Evolutionary conservation across 192 early-diverging fungal species (phyloP), one percentile per base, ranked within the genome.

Genomic region (Coemansia biformis): DNA sequence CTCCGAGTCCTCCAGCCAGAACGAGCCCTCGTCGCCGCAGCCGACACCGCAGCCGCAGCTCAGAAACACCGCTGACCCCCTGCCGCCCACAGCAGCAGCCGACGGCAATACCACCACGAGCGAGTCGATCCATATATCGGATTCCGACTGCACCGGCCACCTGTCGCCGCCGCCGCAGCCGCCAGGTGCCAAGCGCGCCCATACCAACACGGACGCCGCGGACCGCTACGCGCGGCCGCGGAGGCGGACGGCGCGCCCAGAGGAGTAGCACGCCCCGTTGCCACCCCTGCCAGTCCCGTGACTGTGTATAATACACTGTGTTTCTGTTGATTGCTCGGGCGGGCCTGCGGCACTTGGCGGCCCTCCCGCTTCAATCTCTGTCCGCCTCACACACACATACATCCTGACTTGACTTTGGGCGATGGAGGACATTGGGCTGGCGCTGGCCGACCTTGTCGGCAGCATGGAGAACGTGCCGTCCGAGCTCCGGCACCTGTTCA

Each of bases 381-480:
- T n/a, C n/a, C n/a, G n/a, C n/a, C n/a, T n/a, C n/a, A n/a, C n/a
- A n/a, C n/a, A n/a, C n/a, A n/a, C n/a, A n/a, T n/a, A n/a, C n/a
- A n/a, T n/a, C n/a, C n/a, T n/a, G n/a, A n/a, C n/a, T n/a, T n/a
- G n/a, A n/a, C n/a, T n/a, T n/a, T n/a, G n/a, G n/a, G n/a, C n/a
- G n/a, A 68, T 75, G 71, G 71, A 75, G 31, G 71, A 75, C 10
- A 68, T 75, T 38, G 71, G 71, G 8, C 48, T 75, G 3, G 71
- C 53, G 26, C 36, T 75, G 11, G 71, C 65, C 0, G 71, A 75
- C 41, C 63, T 75, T 75, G 71, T 75, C 57, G 51, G 64, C 44
- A 75, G 63, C 46, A 43, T 75, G 51, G 71, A 68, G 11, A 75
- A 66, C 35, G 59, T 75, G 33, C 71, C 71, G 0, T 68, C 71